Conservation (phyloP, 257 asterid genomes). For the Rubia yunnanensis region DNA sequence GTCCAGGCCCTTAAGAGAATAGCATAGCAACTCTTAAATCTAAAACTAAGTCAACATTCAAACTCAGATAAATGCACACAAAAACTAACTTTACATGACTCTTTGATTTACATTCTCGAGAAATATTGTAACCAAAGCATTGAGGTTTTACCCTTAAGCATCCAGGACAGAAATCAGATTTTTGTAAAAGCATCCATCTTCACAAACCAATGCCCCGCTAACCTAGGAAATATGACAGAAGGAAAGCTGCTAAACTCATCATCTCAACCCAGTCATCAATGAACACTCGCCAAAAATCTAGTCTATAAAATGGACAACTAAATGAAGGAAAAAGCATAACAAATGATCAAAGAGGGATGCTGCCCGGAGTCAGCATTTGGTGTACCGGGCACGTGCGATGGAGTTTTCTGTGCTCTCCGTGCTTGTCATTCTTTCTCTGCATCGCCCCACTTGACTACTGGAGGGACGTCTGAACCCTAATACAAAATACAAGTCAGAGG, state of each 20-base stretch:
- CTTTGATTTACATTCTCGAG: neutral
- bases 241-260: neutral
- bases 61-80: too few species aligned
- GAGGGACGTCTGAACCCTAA: conserved; percentile 82
- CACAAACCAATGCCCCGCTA: conserved; percentile 91
- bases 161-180: conserved; percentile 84
- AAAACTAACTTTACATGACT: neutral
- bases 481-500: too few species aligned
- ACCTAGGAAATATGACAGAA: conserved; percentile 30
- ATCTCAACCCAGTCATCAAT: neutral
- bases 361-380: conserved; percentile 56
- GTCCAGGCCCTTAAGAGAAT: neutral
- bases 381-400: conserved; percentile 37
- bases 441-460: conserved; percentile 99
- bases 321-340: neutral
- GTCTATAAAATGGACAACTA: neutral
- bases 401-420: conserved; percentile 89
- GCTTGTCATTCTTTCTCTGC: conserved; percentile 95
- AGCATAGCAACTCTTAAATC: neutral
- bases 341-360: conserved; percentile 41
- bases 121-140: neutral
- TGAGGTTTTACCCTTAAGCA: conserved; percentile 57
- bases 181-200: conserved; percentile 98
- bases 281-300: neutral
- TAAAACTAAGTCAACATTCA: neutral